Conservation (phyloP, 495 filamentous ascomycete genomes). For the Aspergillus avenaceus region DNA sequence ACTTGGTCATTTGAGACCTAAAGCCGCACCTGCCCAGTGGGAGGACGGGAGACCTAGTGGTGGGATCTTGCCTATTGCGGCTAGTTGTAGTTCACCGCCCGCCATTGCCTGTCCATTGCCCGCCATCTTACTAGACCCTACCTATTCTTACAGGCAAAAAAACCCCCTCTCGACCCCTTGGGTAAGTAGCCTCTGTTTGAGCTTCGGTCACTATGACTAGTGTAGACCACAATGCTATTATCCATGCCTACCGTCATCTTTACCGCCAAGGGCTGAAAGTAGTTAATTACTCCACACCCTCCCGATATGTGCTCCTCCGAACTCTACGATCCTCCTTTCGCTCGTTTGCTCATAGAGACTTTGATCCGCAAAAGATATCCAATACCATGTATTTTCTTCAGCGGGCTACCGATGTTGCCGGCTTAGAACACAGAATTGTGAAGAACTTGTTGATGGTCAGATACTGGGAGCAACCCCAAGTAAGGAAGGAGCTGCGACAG, state of each 20-base stretch:
- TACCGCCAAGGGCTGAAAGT: conserved; percentile 71
- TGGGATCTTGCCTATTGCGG: too few relatives aligned
- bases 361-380: conserved; percentile 55
- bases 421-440: conserved; percentile 77
- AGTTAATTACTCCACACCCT: conserved; percentile 74
- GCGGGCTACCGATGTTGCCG: conserved; percentile 58
- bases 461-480: conserved; percentile 51
- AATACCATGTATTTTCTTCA: conserved; percentile 78
- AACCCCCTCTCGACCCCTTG: neutral
- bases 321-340: conserved; percentile 71
- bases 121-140: too few relatives aligned
- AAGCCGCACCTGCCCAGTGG: too few relatives aligned
- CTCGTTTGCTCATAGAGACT: conserved; percentile 42
- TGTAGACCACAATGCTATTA: conserved; percentile 37
- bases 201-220: neutral
- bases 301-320: conserved; percentile 61
- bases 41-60: too few relatives aligned
- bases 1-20: too few relatives aligned
- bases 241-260: conserved; percentile 76
- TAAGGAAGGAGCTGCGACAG: conserved; percentile 32
- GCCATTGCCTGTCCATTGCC: too few relatives aligned
- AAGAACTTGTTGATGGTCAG: conserved; percentile 65
- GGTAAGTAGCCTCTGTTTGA: neutral
- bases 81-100: too few relatives aligned
- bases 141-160: too few relatives aligned